Evolutionary conservation across 768 basidiomycete species (phyloP).

Genomic region (Boletus sp.): DNA sequence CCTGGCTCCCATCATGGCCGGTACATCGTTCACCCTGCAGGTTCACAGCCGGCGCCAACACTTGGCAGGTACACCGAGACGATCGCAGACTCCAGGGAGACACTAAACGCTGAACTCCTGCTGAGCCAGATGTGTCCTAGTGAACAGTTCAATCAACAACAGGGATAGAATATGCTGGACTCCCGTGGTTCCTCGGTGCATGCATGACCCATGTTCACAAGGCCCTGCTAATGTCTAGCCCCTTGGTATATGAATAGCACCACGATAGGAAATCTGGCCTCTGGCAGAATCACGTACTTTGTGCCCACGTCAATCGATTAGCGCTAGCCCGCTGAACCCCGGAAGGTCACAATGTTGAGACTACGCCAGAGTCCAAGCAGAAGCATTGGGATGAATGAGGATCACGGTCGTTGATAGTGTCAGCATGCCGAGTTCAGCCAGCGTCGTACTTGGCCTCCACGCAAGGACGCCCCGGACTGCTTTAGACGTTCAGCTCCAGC

Average conservation of each 20-base stretch:
- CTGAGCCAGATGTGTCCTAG: neutral
- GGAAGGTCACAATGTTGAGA: neutral
- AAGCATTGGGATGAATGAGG: neutral
- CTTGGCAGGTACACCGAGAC: neutral
- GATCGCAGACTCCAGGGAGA: neutral
- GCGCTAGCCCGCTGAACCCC: neutral
- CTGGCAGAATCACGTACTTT: conserved; percentile 3
- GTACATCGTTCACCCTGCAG: neutral
- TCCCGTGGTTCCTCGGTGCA: neutral
- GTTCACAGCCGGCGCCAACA: neutral
- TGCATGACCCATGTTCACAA: neutral
- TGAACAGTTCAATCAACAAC: neutral
- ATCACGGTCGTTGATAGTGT: neutral
- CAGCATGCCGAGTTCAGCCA: neutral
- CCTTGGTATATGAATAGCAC: neutral
- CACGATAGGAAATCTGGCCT: neutral
- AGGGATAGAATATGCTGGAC: neutral
- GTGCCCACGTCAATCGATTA: neutral
- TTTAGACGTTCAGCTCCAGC: neutral
- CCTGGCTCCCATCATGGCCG: conserved; percentile 8
- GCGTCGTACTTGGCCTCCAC: neutral
- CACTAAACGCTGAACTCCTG: neutral
- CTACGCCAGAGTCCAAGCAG: neutral
- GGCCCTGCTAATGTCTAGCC: neutral
- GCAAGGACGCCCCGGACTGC: no score